A percentile compares a stretch with the other conserved stretches of the same genome.
Evolutionary conservation across 208 protist genomes (phyloP).

Genomic region (Leishmania turanica): DNA sequence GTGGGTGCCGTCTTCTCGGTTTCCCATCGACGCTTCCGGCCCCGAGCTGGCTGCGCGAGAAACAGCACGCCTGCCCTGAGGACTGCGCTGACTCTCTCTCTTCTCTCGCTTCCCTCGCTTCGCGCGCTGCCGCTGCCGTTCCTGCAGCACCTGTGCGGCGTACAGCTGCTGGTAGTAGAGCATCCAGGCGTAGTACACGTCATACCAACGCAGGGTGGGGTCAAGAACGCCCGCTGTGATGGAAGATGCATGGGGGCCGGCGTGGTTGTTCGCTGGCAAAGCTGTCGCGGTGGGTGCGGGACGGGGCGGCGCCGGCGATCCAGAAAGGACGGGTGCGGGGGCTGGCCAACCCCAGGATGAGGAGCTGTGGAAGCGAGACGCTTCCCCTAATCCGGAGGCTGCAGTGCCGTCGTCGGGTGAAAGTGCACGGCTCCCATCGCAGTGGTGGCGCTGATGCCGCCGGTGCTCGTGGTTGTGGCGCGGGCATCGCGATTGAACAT

Average conservation of each 20-base stretch:
- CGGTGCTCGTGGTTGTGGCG: neutral
- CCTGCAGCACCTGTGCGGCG: slow-evolving; percentile 25
- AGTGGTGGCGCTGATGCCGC: neutral
- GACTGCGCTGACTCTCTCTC: neutral
- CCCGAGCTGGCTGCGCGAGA: neutral
- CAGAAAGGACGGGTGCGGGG: neutral
- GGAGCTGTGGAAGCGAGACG: neutral
- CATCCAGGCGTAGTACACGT: slow-evolving; percentile 65
- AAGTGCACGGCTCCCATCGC: neutral
- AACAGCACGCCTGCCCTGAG: neutral
- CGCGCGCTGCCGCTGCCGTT: slow-evolving; percentile 20
- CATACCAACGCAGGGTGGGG: slow-evolving; percentile 45
- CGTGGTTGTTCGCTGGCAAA: neutral
- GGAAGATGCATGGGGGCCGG: neutral
- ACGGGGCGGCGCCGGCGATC: neutral
- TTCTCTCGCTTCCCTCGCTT: neutral
- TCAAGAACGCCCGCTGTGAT: neutral
- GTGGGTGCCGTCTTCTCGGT: neutral
- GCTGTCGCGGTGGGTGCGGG: neutral
- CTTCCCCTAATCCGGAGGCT: neutral
- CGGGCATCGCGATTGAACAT: neutral
- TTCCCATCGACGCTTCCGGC: neutral
- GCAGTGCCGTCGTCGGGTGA: neutral
- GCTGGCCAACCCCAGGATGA: neutral
- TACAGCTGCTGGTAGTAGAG: slow-evolving; percentile 72